Evolutionary conservation across 306 rosid species (phyloP).

Genomic region (Datisca glomerata): DNA sequence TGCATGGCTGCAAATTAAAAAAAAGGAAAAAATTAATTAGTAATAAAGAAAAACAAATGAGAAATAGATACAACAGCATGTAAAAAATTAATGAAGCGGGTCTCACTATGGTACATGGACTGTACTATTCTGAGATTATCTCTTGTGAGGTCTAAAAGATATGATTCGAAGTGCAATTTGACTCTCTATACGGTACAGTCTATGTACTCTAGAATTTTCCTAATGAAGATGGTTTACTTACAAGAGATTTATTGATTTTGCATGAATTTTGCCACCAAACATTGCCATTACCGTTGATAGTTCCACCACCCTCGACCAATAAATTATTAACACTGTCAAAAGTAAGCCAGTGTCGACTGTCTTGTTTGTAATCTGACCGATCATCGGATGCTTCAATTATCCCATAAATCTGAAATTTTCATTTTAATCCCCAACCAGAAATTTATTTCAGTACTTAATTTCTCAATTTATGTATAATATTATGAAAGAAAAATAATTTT

Average conservation of each 20-base stretch:
- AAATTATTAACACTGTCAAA: conserved; percentile 30
- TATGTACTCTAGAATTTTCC: too few species aligned
- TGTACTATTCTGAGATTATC: too few species aligned
- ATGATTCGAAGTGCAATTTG: too few species aligned
- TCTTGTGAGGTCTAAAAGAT: too few species aligned
- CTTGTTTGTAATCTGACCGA: conserved; percentile 31
- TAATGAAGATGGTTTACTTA: too few species aligned
- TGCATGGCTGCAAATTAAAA: conserved; percentile 53
- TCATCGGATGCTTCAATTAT: conserved; percentile 42
- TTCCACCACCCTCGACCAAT: conserved; percentile 50
- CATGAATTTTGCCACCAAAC: conserved; percentile 80
- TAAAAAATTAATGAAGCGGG: neutral
- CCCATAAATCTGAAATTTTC: conserved; percentile 38
- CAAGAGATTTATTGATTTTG: conserved; percentile 31
- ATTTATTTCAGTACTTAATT: neutral
- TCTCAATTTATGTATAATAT: neutral
- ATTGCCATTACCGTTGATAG: conserved; percentile 65
- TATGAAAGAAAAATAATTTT: too few species aligned
- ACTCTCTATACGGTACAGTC: too few species aligned
- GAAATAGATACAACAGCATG: neutral
- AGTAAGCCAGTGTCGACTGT: conserved; percentile 32
- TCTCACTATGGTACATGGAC: too few species aligned
- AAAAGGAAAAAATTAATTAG: conserved; percentile 9
- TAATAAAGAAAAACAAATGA: neutral
- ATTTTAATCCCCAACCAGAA: neutral